A percentile compares a stretch with the other conserved stretches of the same genome.
phyloP scores from a whole-genome alignment of 1,284 basidiomycete genomes.

The Fomitopsis betulina region DNA sequence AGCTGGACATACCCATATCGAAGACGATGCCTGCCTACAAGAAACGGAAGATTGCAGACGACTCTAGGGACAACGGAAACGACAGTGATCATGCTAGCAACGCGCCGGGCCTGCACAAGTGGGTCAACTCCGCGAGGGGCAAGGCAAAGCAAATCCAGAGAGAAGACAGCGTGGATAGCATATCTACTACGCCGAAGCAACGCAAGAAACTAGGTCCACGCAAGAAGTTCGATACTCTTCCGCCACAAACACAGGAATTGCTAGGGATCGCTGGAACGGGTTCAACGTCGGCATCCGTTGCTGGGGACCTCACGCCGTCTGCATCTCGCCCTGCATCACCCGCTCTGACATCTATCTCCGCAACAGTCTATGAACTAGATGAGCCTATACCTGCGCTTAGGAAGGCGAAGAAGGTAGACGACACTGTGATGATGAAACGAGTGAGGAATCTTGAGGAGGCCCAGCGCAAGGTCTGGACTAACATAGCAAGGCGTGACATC shows the following conservation, averaged over 20 bases:
- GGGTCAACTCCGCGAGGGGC: constrained; percentile 28
- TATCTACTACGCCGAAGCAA: constrained; percentile 31
- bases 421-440: constrained; percentile 64
- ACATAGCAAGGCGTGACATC: constrained; percentile 78
- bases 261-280: constrained; percentile 45
- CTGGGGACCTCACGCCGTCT: constrained; percentile 32
- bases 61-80: constrained; percentile 31
- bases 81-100: constrained; percentile 34
- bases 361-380: constrained; percentile 66
- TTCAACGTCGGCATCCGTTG: constrained; percentile 53
- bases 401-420: constrained; percentile 72
- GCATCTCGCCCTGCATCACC: constrained; percentile 62
- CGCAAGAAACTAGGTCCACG: constrained; percentile 37
- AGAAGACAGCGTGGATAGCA: constrained; percentile 42
- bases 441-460: constrained; percentile 77
- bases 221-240: constrained; percentile 40
- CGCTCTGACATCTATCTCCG: constrained; percentile 44
- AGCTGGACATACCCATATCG: constrained; percentile 36
- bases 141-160: constrained; percentile 35
- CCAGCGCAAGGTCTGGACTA: constrained; percentile 84
- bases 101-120: constrained; percentile 16
- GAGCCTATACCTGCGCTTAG: constrained; percentile 64
- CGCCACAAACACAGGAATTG: constrained; percentile 41
- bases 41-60: constrained; percentile 42
- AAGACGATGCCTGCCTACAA: constrained; percentile 41